Percentiles rank a stretch among this genome's conserved stretches.
phyloP scores from a whole-genome alignment of 305 asterid genomes.

The Petunia hybrid region DNA sequence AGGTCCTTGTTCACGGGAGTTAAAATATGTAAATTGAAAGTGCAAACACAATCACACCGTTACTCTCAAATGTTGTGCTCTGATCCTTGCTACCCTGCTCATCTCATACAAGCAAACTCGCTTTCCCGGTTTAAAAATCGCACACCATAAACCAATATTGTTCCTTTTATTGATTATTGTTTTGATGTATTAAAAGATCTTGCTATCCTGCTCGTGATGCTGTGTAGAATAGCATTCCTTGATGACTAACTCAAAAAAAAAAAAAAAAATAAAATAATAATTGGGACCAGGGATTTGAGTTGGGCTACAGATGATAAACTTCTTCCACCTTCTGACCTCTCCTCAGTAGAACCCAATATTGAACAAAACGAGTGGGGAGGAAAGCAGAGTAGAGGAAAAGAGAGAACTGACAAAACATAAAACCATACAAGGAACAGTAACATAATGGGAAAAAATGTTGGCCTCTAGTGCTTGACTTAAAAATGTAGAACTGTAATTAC shows the following conservation, averaged over 20 bases:
- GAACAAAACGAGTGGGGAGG: too few species aligned
- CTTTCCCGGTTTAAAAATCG: not conserved
- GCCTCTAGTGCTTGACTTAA: not conserved
- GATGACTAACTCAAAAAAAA: not conserved
- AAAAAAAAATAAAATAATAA: too few species aligned
- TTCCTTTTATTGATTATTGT: not conserved
- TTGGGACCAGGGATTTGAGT: not conserved
- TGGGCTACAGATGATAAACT: not conserved
- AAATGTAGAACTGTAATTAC: not conserved
- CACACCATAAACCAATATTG: not conserved
- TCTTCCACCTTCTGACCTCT: not conserved
- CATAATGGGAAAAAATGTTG: not conserved
- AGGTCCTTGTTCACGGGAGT: not conserved
- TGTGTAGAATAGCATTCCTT: not conserved
- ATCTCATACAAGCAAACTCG: not conserved
- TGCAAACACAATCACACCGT: not conserved
- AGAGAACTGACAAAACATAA: not conserved
- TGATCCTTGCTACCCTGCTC: not conserved
- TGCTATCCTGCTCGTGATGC: not conserved
- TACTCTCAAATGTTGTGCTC: not conserved
- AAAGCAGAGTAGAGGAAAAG: not conserved
- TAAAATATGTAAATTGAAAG: not conserved
- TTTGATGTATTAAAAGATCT: not conserved
- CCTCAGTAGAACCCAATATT: not conserved
- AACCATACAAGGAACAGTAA: not conserved